Conservation (phyloP, 2,329 filamentous ascomycete genomes). For the Zymoseptoria pseudotritici region DNA sequence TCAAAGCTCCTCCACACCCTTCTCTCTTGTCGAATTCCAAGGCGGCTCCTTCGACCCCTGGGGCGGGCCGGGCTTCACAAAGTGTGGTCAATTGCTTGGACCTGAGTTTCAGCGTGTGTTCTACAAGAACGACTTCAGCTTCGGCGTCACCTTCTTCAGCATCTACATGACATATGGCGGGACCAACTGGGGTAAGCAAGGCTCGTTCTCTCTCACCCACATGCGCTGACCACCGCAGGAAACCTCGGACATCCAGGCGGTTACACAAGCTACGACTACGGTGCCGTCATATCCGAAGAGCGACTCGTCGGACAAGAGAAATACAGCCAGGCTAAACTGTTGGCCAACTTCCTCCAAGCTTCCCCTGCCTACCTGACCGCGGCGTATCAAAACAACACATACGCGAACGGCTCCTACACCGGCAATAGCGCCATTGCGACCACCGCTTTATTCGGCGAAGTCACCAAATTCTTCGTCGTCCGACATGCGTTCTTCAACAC, state of each 20-base stretch:
- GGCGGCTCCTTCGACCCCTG: slow-evolving; percentile 60
- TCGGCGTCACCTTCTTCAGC: slow-evolving; percentile 59
- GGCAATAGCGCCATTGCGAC: slow-evolving; percentile 47
- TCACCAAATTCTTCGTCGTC: slow-evolving; percentile 57
- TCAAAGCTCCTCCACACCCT: slow-evolving; percentile 59
- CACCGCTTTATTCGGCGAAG: slow-evolving; percentile 53
- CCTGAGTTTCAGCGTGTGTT: slow-evolving; percentile 71
- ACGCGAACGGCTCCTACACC: slow-evolving; percentile 46
- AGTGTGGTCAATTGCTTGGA: slow-evolving; percentile 59
- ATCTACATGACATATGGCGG: slow-evolving; percentile 74
- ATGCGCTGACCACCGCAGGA: slow-evolving; percentile 26
- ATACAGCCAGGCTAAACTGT: slow-evolving; percentile 69
- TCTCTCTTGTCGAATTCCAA: slow-evolving; percentile 52
- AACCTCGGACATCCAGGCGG: slow-evolving; percentile 63
- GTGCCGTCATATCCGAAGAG: slow-evolving; percentile 60
- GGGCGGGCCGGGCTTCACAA: slow-evolving; percentile 62
- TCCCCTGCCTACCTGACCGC: slow-evolving; percentile 63
- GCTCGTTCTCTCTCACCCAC: no score
- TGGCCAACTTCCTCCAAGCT: slow-evolving; percentile 66
- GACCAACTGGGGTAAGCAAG: slow-evolving; percentile 60
- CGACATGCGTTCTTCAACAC: slow-evolving; percentile 58
- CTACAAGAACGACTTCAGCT: slow-evolving; percentile 50
- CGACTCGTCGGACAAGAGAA: slow-evolving; percentile 64
- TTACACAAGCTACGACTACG: slow-evolving; percentile 53
- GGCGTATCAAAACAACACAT: slow-evolving; percentile 42